Percentiles rank a stretch among this genome's conserved stretches.
These are phyloP conservation scores for Trichoderma afroharzianum DNA, from an alignment of 2,329 filamentous ascomycete species.

Conservation along the genomic window DNA sequence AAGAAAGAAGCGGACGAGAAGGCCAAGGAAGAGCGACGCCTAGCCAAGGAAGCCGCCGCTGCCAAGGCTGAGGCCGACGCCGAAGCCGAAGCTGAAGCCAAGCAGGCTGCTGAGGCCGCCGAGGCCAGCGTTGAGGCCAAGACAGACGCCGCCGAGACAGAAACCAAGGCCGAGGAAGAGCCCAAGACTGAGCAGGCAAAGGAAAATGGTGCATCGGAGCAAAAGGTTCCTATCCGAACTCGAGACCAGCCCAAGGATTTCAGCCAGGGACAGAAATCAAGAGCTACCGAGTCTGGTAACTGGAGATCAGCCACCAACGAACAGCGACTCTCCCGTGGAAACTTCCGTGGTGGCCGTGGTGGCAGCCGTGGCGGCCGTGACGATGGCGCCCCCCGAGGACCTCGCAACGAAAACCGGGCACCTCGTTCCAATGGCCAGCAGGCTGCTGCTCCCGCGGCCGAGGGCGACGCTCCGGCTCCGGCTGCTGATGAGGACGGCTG, in stretches of 20 bases:
- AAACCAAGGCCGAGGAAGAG: slow-evolving; percentile 29
- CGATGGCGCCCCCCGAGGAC: slow-evolving; percentile 39
- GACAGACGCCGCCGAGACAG: slow-evolving; percentile 32
- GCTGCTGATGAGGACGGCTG: slow-evolving; percentile 59
- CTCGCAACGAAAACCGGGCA: slow-evolving; percentile 44
- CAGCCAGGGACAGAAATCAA: slow-evolving; percentile 48
- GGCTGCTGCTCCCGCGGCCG: slow-evolving; percentile 29
- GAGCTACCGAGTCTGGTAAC: slow-evolving; percentile 55
- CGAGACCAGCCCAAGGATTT: slow-evolving; percentile 45
- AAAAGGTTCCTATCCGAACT: slow-evolving; percentile 43
- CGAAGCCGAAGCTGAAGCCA: slow-evolving; percentile 40
- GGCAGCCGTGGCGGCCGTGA: slow-evolving; percentile 43
- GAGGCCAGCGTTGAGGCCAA: slow-evolving; percentile 34
- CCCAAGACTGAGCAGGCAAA: slow-evolving; percentile 31
- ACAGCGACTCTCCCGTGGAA: slow-evolving; percentile 45
- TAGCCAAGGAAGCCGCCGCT: slow-evolving; percentile 56
- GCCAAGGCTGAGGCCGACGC: slow-evolving; percentile 44
- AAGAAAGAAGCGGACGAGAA: slow-evolving; percentile 88
- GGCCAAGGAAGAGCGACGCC: slow-evolving; percentile 68
- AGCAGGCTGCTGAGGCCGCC: slow-evolving; percentile 27
- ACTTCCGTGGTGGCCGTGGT: slow-evolving; percentile 35
- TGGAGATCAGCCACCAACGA: slow-evolving; percentile 55
- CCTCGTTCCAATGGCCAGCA: slow-evolving; percentile 48
- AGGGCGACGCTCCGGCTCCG: slow-evolving; percentile 41
- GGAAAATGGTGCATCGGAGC: slow-evolving; percentile 40